These are phyloP conservation scores for Zygnema cylindricum DNA, from an alignment of 139 green algal genomes.

Conservation along the genomic window DNA sequence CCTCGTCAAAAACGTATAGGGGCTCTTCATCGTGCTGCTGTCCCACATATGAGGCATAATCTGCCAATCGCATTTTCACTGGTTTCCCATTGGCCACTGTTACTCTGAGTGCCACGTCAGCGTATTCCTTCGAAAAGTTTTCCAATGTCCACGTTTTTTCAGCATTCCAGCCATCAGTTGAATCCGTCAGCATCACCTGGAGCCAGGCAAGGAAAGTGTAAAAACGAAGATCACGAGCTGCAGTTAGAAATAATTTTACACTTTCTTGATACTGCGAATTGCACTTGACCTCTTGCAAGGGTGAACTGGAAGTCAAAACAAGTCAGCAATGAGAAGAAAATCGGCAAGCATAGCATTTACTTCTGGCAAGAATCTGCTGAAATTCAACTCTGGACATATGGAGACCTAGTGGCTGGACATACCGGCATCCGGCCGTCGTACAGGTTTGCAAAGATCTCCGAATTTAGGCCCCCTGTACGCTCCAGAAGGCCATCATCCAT, in stretches of 20 bases:
- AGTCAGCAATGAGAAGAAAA: too few species aligned
- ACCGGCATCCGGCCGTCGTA: constrained; percentile 31
- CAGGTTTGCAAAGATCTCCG: neutral
- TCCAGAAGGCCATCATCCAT: constrained; percentile 4
- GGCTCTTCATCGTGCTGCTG: constrained; percentile 54
- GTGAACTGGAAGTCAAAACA: too few species aligned
- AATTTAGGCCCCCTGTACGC: neutral
- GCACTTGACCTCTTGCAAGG: too few species aligned
- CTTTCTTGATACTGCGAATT: neutral
- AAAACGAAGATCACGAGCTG: neutral
- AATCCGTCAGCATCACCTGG: constrained; percentile 52
- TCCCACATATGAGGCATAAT: constrained; percentile 46
- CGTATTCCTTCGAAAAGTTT: constrained; percentile 1
- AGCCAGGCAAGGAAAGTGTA: neutral
- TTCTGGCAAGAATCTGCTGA: too few species aligned
- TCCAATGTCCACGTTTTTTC: constrained; percentile 15
- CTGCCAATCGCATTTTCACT: constrained; percentile 47
- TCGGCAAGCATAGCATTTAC: neutral
- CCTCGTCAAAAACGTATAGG: constrained; percentile 59
- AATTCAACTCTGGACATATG: neutral
- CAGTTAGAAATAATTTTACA: too few species aligned
- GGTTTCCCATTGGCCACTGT: constrained; percentile 28
- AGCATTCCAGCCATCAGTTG: constrained; percentile 19
- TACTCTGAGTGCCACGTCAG: constrained; percentile 27
- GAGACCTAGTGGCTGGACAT: neutral